Evolutionary conservation across 176 grass and related monocot species (phyloP).

Genomic region (Melocanna baccifera): DNA sequence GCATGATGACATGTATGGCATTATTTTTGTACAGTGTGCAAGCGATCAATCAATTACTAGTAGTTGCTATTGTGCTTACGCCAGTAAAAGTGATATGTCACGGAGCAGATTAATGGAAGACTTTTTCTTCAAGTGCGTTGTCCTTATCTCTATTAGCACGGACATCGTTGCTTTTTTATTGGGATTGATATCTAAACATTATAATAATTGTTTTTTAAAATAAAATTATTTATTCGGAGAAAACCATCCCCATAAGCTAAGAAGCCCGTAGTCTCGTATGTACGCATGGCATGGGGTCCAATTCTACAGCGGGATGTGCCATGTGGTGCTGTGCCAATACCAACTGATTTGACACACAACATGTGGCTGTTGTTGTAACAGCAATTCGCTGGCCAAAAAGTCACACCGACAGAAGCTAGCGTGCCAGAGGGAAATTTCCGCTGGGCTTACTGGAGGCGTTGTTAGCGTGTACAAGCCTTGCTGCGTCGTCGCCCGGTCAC

Average conservation of each 20-base stretch:
- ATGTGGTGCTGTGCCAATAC: not conserved
- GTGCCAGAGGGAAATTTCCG: no score
- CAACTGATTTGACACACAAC: not conserved
- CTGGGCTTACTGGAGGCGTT: not conserved
- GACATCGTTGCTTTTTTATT: no score
- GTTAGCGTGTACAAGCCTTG: not conserved
- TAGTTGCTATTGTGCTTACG: not conserved
- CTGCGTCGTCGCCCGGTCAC: not conserved
- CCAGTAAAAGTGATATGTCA: conserved; percentile 6
- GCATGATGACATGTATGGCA: not conserved
- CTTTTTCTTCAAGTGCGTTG: not conserved
- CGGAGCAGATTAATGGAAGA: not conserved
- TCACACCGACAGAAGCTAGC: conserved; percentile 13
- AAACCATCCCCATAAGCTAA: no score
- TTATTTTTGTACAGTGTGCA: not conserved
- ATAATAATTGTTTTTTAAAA: no score
- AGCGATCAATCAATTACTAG: not conserved
- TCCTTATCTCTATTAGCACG: conserved; percentile 1
- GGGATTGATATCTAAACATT: no score
- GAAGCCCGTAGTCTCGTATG: no score
- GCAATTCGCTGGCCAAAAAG: not conserved
- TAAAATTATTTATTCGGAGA: no score
- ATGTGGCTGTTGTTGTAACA: not conserved
- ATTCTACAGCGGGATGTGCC: not conserved
- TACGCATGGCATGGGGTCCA: not conserved